phyloP scores from a whole-genome alignment of 805 yeast species.

The Suhomyces faveliae region DNA sequence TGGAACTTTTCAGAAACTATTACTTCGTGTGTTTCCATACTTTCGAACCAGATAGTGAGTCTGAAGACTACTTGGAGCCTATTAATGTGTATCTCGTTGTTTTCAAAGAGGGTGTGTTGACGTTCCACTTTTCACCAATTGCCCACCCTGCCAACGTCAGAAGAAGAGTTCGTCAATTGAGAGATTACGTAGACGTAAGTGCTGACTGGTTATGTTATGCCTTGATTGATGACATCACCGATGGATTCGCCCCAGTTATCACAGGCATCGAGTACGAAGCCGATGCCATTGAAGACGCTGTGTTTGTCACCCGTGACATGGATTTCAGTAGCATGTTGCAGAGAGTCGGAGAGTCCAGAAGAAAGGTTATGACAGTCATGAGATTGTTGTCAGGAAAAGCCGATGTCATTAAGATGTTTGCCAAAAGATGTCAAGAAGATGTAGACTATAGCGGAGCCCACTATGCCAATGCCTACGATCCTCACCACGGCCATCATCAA shows the following conservation, averaged over 20 bases:
- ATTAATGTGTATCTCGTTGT: conserved; percentile 29
- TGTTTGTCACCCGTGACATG: conserved; percentile 22
- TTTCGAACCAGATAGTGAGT: conserved; percentile 70
- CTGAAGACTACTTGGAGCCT: conserved; percentile 33
- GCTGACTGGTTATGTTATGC: conserved; percentile 34
- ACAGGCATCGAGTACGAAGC: conserved; percentile 30
- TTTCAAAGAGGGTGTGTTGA: conserved; percentile 27
- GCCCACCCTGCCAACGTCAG: conserved; percentile 29
- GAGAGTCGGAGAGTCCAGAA: conserved; percentile 26
- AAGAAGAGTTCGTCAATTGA: conserved; percentile 29
- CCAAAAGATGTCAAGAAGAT: conserved; percentile 29
- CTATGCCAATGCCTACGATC: conserved; percentile 2
- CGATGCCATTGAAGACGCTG: conserved; percentile 29
- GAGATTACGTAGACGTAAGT: conserved; percentile 29
- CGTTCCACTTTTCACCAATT: conserved; percentile 29
- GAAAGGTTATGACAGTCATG: conserved; percentile 31
- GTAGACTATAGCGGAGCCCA: conserved; percentile 5
- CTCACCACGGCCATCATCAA: conserved; percentile 10
- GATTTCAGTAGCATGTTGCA: conserved; percentile 26
- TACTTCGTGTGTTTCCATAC: conserved; percentile 97
- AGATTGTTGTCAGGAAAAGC: conserved; percentile 29
- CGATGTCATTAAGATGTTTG: conserved; percentile 30
- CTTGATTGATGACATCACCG: conserved; percentile 30
- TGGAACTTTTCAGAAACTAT: conserved; percentile 83
- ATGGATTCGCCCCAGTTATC: conserved; percentile 30